Evolutionary conservation across 2,329 filamentous ascomycete species (phyloP), one percentile per base, ranked within the genome.

Genomic region (Colletotrichum eremochloae): DNA sequence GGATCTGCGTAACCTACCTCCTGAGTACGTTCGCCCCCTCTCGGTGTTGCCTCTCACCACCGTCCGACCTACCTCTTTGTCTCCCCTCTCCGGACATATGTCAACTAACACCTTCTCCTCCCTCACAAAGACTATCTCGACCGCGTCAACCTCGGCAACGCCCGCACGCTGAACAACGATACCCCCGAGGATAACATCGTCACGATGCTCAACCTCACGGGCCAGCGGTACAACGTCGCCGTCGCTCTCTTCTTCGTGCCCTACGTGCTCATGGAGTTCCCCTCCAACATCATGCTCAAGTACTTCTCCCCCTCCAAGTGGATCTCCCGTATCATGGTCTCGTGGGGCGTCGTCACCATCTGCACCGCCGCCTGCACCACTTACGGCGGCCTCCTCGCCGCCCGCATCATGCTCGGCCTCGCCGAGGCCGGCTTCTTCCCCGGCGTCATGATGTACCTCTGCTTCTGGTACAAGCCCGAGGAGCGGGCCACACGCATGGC

Each of bases 401-500:
- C 83, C 18, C 81, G 87, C 33, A 84, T 88, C 75, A 82, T 87
- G 57, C 79, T 89, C 4, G 88, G 88, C 24, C 76, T 89, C 20
- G 81, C 84, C 15, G 88, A 89, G 72, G 84, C 83, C 48, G 86
- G 86, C 6, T 84, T 89, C 58, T 86, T 88, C 71, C 87, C 87
- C 0, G 86, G 85, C 5, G 83, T 89, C 14, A 84, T 88, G 40
- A 90, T 88, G 76, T 88, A 90, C 68, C 81, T 91, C 4, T 88
- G 87, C 0, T 89, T 90, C 83, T 92, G 89, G 88, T 92, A 91
- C 73, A 89, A 87, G 70, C 82, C 87, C 15, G 84, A 87, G 60
- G 89, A 91, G 76, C 82, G 87, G 55, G 88, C 89, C 65, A 90
- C 86, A 63, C 83, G 89, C 4, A 86, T 91, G 53, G 87, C 88